A percentile compares a stretch with the other conserved stretches of the same genome.
These are phyloP conservation scores for Pseudopyrenochaeta lycopersici DNA, from an alignment of 2,329 filamentous ascomycete species.

Conservation along the genomic window DNA sequence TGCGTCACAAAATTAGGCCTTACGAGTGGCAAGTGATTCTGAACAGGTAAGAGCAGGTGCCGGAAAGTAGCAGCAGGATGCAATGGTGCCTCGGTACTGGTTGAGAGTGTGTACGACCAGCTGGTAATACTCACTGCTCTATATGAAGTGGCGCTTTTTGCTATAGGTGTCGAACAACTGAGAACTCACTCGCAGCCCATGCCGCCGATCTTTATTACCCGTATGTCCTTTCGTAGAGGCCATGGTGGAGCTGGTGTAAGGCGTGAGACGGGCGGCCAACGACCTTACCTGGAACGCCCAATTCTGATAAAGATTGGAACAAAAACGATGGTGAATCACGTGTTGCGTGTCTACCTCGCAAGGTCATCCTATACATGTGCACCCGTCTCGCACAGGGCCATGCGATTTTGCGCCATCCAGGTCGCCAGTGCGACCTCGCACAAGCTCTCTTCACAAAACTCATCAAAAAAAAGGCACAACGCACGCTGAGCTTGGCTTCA, in stretches of 20 bases:
- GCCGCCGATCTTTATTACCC: constrained; percentile 9
- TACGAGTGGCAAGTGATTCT: constrained; percentile 15
- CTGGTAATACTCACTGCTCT: constrained; percentile 22
- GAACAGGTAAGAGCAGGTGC: constrained; percentile 15
- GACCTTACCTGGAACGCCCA: too few relatives aligned
- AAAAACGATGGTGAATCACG: too few relatives aligned
- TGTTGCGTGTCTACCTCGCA: too few relatives aligned
- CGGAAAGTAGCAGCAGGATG: constrained; percentile 58
- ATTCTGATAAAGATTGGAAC: too few relatives aligned
- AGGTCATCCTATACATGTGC: too few relatives aligned
- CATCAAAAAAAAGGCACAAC: background rate
- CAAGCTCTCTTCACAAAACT: background rate
- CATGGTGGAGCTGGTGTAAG: constrained; percentile 2
- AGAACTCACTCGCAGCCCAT: constrained; percentile 19
- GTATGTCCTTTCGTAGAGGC: background rate
- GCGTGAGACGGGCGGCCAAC: too few relatives aligned
- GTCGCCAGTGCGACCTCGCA: too few relatives aligned
- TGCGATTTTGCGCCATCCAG: too few relatives aligned
- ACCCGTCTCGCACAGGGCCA: too few relatives aligned
- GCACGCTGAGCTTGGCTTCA: too few relatives aligned
- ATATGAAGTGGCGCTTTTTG: constrained; percentile 1
- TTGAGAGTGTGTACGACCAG: constrained; percentile 50
- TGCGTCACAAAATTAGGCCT: constrained; percentile 11
- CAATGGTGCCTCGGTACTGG: constrained; percentile 61
- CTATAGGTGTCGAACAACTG: background rate